Evolutionary conservation across 129 eudicot genomes (phyloP).

Genomic region (Silybum marianum): DNA sequence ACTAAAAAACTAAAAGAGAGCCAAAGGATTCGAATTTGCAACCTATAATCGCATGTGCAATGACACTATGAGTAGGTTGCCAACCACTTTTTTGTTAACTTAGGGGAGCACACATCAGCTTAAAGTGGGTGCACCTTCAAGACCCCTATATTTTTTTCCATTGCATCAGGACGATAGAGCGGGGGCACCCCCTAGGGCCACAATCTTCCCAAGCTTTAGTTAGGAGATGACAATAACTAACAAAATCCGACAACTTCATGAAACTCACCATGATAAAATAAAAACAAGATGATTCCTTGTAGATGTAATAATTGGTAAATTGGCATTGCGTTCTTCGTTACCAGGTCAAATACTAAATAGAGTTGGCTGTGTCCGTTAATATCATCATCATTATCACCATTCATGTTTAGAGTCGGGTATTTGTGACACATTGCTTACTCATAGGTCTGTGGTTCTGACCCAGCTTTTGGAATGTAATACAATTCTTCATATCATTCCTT

Average conservation of each 20-base stretch:
- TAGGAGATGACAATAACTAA: background rate
- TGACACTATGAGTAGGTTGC: background rate
- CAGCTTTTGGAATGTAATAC: constrained; percentile 25
- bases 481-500: constrained; percentile 28
- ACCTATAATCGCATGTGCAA: background rate
- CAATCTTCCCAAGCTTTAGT: background rate
- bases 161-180: background rate
- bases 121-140: background rate
- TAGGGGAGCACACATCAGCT: background rate
- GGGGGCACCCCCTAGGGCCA: background rate
- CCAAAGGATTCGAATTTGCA: background rate
- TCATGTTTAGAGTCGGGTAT: constrained; percentile 15
- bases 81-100: background rate
- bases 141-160: background rate
- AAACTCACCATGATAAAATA: too few species aligned
- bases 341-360: background rate
- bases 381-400: constrained; percentile 1
- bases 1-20: background rate
- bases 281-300: background rate
- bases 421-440: background rate
- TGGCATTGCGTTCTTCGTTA: background rate
- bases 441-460: constrained; percentile 9
- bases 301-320: constrained; percentile 10
- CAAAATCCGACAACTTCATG: background rate
- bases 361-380: background rate